These are phyloP conservation scores for Ogataea dorogensis DNA, from an alignment of 805 yeast species.

Conservation along the genomic window DNA sequence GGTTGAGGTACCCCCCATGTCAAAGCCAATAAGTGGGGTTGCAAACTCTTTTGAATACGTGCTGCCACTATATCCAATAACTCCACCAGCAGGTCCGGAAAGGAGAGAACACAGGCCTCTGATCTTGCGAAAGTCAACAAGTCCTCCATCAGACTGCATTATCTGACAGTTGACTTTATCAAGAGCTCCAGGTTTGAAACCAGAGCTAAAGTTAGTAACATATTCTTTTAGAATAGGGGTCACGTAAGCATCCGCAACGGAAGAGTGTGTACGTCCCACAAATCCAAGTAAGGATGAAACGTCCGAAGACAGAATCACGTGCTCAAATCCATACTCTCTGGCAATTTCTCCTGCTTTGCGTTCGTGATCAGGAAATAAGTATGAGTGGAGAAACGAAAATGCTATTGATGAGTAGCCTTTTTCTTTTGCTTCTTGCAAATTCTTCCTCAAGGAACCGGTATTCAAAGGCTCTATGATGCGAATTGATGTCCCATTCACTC, in stretches of 20 bases:
- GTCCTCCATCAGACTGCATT: constrained; percentile 96
- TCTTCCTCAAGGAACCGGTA: constrained; percentile 36
- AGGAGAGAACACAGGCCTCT: constrained; percentile 84
- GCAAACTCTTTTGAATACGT: constrained; percentile 52
- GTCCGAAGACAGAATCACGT: constrained; percentile 64
- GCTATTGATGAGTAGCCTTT: constrained; percentile 68
- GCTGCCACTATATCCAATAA: constrained; percentile 85
- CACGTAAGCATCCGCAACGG: constrained; percentile 77
- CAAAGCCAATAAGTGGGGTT: constrained; percentile 73
- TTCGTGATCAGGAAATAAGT: constrained; percentile 70
- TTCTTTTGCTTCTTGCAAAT: constrained; percentile 44
- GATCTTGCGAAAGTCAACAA: constrained; percentile 75
- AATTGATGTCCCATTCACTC: constrained; percentile 65
- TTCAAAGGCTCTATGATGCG: constrained; percentile 54
- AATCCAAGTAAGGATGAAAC: constrained; percentile 74
- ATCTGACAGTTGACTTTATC: constrained; percentile 62
- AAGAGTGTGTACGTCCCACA: constrained; percentile 70
- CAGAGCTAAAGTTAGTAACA: constrained; percentile 55
- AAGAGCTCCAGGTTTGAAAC: constrained; percentile 49
- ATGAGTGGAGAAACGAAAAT: constrained; percentile 68
- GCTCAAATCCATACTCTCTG: constrained; percentile 56
- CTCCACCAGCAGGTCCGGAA: constrained; percentile 99
- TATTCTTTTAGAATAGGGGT: constrained; percentile 74
- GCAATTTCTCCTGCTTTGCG: constrained; percentile 56
- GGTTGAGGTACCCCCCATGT: constrained; percentile 89